These are phyloP conservation scores for Xerocomellus dryophilus DNA, from an alignment of 768 basidiomycete species.

Conservation along the genomic window DNA sequence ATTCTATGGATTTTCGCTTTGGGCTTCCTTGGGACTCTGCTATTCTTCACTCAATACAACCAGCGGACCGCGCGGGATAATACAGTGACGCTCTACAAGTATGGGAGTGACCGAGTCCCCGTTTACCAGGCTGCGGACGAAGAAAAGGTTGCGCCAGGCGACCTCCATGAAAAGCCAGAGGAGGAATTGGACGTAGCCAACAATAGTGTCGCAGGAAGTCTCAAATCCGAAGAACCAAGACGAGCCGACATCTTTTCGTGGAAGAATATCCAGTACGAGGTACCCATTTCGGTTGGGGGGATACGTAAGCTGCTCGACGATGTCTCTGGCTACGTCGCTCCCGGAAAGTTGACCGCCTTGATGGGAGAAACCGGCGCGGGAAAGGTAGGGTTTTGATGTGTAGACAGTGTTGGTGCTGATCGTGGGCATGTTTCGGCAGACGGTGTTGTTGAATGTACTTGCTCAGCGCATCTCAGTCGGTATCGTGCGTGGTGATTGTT, in stretches of 20 bases:
- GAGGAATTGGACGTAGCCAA: background rate
- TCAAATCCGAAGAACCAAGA: constrained; percentile 16
- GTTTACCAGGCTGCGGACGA: constrained; percentile 14
- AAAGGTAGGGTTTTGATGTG: constrained; percentile 15
- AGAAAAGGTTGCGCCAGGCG: constrained; percentile 5
- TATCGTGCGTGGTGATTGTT: constrained; percentile 47
- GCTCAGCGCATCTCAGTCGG: constrained; percentile 49
- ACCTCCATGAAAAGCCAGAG: background rate
- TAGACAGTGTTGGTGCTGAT: background rate
- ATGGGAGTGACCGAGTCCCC: background rate
- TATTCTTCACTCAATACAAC: constrained; percentile 38
- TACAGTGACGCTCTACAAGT: constrained; percentile 28
- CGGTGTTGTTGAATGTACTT: constrained; percentile 56
- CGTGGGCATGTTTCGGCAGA: constrained; percentile 31
- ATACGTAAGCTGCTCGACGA: constrained; percentile 45
- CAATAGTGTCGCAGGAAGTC: too few species aligned
- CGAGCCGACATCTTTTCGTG: constrained; percentile 60
- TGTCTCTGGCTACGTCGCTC: constrained; percentile 49
- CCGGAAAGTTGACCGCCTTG: constrained; percentile 49
- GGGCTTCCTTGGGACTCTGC: constrained; percentile 35
- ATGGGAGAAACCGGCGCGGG: constrained; percentile 44
- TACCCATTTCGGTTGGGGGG: constrained; percentile 37
- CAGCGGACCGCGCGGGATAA: constrained; percentile 29
- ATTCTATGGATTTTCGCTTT: constrained; percentile 45
- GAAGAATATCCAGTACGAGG: constrained; percentile 65